These are phyloP conservation scores for Dactylellina parvicollis DNA, from an alignment of 2,329 filamentous ascomycete species.

Conservation along the genomic window DNA sequence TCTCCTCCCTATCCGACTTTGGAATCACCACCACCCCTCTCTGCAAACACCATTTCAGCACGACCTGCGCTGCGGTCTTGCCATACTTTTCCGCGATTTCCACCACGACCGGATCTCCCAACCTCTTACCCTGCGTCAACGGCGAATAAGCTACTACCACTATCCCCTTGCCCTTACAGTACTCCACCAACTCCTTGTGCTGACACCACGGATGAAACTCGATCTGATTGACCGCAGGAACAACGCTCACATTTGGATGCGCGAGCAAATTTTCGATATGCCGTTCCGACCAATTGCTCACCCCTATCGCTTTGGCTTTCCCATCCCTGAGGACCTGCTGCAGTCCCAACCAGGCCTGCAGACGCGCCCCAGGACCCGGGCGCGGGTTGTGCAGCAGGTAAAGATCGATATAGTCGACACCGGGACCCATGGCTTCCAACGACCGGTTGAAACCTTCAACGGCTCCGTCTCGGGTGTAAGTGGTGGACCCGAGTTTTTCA, in stretches of 20 bases:
- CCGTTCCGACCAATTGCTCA: conserved; percentile 79
- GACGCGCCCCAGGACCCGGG: conserved; percentile 74
- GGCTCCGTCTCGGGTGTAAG: conserved; percentile 17
- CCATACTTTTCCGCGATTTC: conserved; percentile 74
- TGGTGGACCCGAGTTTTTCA: conserved; percentile 17
- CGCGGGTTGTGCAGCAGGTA: conserved; percentile 81
- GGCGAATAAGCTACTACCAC: conserved; percentile 83
- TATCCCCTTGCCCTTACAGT: conserved; percentile 74
- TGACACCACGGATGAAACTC: conserved; percentile 87
- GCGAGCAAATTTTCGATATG: conserved; percentile 72
- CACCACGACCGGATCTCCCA: conserved; percentile 73
- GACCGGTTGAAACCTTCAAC: conserved; percentile 31
- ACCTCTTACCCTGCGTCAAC: conserved; percentile 74
- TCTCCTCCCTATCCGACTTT: conserved; percentile 73
- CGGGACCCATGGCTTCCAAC: conserved; percentile 58
- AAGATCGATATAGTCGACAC: conserved; percentile 79
- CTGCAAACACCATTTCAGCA: conserved; percentile 82
- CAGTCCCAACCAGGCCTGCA: conserved; percentile 79
- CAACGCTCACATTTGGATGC: conserved; percentile 61
- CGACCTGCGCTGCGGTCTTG: conserved; percentile 76
- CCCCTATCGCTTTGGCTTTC: conserved; percentile 74
- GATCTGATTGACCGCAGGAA: conserved; percentile 80
- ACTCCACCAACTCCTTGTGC: conserved; percentile 71
- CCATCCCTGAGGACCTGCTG: conserved; percentile 79
- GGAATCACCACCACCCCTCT: conserved; percentile 77